Conservation (phyloP, 371 early-diverging fungal genomes). For the Thermomucor indicae-seudaticae region DNA sequence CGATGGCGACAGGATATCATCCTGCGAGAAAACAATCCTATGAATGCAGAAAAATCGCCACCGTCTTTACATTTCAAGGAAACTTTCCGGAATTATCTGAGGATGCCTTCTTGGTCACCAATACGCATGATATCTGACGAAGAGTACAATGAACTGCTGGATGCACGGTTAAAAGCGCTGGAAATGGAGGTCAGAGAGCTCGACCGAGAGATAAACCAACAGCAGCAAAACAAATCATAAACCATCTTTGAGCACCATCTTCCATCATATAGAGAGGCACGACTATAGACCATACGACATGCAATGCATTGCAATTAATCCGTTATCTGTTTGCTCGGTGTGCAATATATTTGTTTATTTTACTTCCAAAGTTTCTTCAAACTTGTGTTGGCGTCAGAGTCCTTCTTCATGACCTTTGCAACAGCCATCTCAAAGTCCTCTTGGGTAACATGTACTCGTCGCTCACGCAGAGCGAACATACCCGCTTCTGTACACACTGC, state of each 20-base stretch:
- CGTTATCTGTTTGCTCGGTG: no score
- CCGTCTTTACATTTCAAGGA: conserved; percentile 1
- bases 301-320: neutral
- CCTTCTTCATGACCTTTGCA: conserved; percentile 99
- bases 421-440: conserved; percentile 99
- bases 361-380: conserved; percentile 98
- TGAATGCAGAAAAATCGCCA: neutral
- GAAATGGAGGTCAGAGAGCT: conserved; percentile 37
- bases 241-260: no score
- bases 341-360: conserved; percentile 8
- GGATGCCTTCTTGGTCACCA: conserved; percentile 44
- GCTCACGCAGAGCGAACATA: conserved; percentile 99
- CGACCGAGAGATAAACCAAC: conserved; percentile 21
- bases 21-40: conserved; percentile 6
- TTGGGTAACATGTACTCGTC: conserved; percentile 99
- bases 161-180: conserved; percentile 33
- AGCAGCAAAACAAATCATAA: conserved; percentile 9
- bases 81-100: conserved; percentile 28
- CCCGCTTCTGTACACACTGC: conserved; percentile 99
- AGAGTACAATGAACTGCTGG: conserved; percentile 41
- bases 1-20: conserved; percentile 40
- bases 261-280: neutral
- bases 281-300: neutral
- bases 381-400: conserved; percentile 93
- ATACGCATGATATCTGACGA: conserved; percentile 38